These are phyloP conservation scores for Carallia brachiata DNA, from an alignment of 345 rosid species.

Conservation along the genomic window DNA sequence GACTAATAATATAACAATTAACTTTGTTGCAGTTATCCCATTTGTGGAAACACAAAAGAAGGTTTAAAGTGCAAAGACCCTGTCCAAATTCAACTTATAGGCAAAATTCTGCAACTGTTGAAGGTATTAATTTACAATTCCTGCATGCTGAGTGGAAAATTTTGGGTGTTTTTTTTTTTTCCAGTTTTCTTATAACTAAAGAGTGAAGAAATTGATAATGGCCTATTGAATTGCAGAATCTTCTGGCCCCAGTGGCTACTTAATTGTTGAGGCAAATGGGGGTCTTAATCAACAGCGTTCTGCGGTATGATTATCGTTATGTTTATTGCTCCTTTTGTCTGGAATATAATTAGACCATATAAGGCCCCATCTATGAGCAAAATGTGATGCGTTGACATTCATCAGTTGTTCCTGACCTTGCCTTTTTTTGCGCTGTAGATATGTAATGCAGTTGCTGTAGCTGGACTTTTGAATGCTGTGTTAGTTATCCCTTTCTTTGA, in stretches of 20 bases:
- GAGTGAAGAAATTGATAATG: conserved; percentile 8
- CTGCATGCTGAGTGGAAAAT: no score
- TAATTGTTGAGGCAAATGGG: conserved; percentile 87
- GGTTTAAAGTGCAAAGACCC: conserved; percentile 68
- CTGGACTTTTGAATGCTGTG: conserved; percentile 79
- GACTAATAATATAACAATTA: background rate
- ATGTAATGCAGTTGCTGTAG: conserved; percentile 96
- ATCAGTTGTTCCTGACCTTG: conserved; percentile 10
- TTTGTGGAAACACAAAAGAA: conserved; percentile 76
- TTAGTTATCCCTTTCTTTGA: conserved; percentile 80
- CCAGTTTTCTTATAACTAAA: background rate
- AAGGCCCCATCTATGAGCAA: background rate
- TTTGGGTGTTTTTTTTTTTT: no score
- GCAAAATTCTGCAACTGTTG: conserved; percentile 31
- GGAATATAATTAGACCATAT: background rate
- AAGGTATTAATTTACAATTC: conserved; percentile 31
- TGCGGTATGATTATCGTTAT: conserved; percentile 47
- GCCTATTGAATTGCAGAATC: conserved; percentile 37
- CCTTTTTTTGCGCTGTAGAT: conserved; percentile 44
- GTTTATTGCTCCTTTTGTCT: background rate
- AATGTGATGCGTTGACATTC: background rate
- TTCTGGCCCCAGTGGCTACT: conserved; percentile 55
- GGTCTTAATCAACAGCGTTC: conserved; percentile 98
- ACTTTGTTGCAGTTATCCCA: conserved; percentile 55
- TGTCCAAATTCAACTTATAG: conserved; percentile 53